Percentiles rank a stretch among this genome's conserved stretches.
phyloP scores from a whole-genome alignment of 352 stramenopile genomes.

The Thraustochytrium sp. region DNA sequence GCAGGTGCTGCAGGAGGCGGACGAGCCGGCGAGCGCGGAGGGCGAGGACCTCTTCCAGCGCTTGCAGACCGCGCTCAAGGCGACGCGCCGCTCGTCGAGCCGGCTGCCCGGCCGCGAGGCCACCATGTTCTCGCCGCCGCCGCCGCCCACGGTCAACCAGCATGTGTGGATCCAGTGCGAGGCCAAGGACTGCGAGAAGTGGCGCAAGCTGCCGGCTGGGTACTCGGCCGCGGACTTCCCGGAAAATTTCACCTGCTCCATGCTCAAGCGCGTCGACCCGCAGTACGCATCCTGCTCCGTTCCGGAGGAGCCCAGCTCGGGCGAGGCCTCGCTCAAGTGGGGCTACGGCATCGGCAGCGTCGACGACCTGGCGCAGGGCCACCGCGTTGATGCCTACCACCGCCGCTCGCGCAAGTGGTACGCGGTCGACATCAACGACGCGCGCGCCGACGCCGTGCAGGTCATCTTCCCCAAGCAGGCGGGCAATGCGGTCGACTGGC shows the following conservation, averaged over 20 bases:
- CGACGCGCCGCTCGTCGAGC: background rate
- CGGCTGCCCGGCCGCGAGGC: background rate
- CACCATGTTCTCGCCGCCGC: background rate
- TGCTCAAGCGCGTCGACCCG: conserved; percentile 1
- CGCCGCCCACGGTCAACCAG: conserved; percentile 5
- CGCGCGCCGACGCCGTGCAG: background rate
- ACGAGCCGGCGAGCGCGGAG: background rate
- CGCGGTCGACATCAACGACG: background rate
- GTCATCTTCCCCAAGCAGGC: background rate
- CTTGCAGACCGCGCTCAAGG: background rate
- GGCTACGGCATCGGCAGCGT: conserved; percentile 24
- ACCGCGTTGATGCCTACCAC: conserved; percentile 18
- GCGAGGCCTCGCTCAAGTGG: conserved; percentile 19
- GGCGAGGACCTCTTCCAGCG: background rate
- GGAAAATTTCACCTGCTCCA: background rate
- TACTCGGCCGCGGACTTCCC: background rate
- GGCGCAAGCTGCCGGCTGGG: conserved; percentile 34
- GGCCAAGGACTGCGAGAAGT: conserved; percentile 9
- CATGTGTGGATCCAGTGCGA: conserved; percentile 18
- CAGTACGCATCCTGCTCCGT: background rate
- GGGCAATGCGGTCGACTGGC: background rate
- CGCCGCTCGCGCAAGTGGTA: conserved; percentile 12
- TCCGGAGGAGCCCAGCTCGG: background rate
- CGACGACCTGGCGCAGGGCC: background rate
- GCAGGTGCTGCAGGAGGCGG: background rate